These are phyloP conservation scores for Pilaira anomala DNA, from an alignment of 192 early-diverging fungal species.

Conservation along the genomic window DNA sequence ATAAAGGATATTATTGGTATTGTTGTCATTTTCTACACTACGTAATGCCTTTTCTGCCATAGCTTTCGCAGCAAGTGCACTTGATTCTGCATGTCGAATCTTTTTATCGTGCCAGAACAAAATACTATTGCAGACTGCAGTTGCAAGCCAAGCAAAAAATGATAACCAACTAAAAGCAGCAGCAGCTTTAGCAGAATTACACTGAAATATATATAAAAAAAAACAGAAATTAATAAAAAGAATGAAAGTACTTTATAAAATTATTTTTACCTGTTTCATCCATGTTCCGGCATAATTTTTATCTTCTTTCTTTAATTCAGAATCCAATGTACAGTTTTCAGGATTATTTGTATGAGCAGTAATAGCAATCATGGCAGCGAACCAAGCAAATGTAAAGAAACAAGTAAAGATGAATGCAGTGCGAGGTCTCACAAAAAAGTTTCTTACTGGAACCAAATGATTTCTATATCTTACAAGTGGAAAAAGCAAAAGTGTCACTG, in stretches of 20 bases:
- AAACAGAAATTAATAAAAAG: not conserved
- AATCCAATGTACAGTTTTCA: not conserved
- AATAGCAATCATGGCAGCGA: not conserved
- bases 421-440: constrained; percentile 4
- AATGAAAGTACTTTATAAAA: not conserved
- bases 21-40: not conserved
- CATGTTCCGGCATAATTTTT: not conserved
- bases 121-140: not conserved
- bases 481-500: not conserved
- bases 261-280: constrained; percentile 3
- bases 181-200: constrained; percentile 5
- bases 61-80: not conserved
- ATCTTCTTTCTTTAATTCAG: not conserved
- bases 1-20: no score
- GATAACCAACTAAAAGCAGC: constrained; percentile 7
- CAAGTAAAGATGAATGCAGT: not conserved
- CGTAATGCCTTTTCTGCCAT: not conserved
- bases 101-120: constrained; percentile 9
- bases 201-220: not conserved
- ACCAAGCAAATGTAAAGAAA: constrained; percentile 3
- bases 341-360: not conserved
- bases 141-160: not conserved
- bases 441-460: not conserved
- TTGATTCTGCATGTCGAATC: not conserved
- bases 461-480: no score